Evolutionary conservation across 306 rosid genomes (phyloP), one percentile per base, ranked within the genome.

Genomic region (Casuarina glauca): DNA sequence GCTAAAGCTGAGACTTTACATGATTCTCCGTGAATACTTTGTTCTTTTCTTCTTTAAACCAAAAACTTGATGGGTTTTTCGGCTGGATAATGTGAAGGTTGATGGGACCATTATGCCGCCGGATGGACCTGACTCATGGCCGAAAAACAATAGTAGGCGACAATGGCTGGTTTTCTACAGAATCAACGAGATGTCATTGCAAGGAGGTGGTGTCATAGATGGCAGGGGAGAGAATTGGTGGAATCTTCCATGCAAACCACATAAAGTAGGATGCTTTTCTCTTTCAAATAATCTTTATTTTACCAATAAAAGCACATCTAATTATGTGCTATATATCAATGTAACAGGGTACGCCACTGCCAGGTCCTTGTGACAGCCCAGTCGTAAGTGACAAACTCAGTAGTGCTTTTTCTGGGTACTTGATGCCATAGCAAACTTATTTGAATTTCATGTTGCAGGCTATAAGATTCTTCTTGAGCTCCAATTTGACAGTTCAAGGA

Each of bases 151-250:
- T 19, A 85, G 84, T 26, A 84, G 64, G 71, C 78, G 71, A 53
- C 89, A 89, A 41, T 87, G 96, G 93, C 68, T 91, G 54, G 88
- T 89, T 57, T 89, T 89, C 86, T 84, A 87, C 66, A 81, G 84
- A 82, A 81, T 89, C 53, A 82, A 82, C 79, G 89, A 86, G 49
- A 48, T 91, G 84, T 41, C 78, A 42, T 46, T 86, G 87, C 69
- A 78, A 70, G 91, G 93, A 42, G 43, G 78, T 72, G 96, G 93
- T 51, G 53, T 84, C 55, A 75, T 89, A 53, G 86, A 91, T 88
- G 93, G 93, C 11, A 87, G 81, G 77, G 96, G 93, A 74, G 81
- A 87, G 83, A 84, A 87, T 74, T 91, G 96, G 93, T 89, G 96
- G 96, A 73, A 87, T 66, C 93, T 88, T 67, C 90, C 90, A 6